Conservation (phyloP, 1,284 basidiomycete species). For the Erythrobasidium hasegawianum region DNA sequence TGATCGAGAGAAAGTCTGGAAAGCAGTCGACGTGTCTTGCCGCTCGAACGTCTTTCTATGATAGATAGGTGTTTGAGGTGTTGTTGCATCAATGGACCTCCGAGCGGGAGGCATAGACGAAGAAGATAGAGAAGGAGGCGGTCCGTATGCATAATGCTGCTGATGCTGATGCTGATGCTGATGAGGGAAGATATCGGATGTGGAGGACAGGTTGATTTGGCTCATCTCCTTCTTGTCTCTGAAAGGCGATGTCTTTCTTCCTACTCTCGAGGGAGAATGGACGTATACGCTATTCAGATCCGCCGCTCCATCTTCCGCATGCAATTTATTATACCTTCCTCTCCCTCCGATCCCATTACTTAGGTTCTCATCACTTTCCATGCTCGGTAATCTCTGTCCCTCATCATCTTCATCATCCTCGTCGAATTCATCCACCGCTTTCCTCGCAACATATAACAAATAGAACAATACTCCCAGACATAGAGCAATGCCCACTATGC, state of each 20-base stretch:
- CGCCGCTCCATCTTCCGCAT: too few relatives aligned
- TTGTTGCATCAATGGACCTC: not conserved
- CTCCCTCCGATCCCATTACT: too few relatives aligned
- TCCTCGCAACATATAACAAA: constrained; percentile 52
- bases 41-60: constrained; percentile 14
- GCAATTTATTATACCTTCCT: too few relatives aligned
- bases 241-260: not conserved
- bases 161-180: not conserved
- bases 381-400: too few relatives aligned
- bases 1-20: not conserved
- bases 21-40: constrained; percentile 3
- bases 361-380: too few relatives aligned
- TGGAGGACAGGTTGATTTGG: not conserved
- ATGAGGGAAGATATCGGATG: too few relatives aligned
- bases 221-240: constrained; percentile 5
- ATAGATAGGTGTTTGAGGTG: not conserved
- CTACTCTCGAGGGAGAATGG: too few relatives aligned
- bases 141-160: not conserved
- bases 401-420: constrained; percentile 14
- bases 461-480: constrained; percentile 52
- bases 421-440: constrained; percentile 49
- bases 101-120: not conserved
- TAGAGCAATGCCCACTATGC: constrained; percentile 42
- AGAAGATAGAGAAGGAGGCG: not conserved
- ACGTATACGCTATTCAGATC: too few relatives aligned